Evolutionary conservation across 805 yeast species (phyloP), one percentile per base, ranked within the genome.

Genomic region (Ogataea glucozyma): DNA sequence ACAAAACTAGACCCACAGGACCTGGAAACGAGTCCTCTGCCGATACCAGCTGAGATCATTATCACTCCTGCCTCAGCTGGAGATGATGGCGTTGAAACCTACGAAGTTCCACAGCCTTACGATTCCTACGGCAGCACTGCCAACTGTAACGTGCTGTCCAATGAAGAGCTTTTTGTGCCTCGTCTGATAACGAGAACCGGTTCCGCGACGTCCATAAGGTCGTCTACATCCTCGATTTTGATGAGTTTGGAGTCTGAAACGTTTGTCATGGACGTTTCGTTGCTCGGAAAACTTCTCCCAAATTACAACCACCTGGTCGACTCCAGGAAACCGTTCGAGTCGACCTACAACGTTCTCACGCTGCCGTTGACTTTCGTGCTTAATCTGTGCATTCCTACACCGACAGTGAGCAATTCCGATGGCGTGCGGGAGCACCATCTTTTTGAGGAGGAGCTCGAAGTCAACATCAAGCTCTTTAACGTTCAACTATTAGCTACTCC

Each of bases 401-500:
- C 67, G 2, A 31, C 51, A 12, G 51, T 50, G 9, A 31, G 37
- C 10, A 20, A n/a, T n/a, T n/a, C n/a, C n/a, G n/a, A n/a, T n/a
- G n/a, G 22, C 22, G 12, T 4, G 12, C 4, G 6, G 13, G 31
- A 34, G 17, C 10, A 23, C 3, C 22, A n/a, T 13, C 16, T 22
- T 6, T 38, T 34, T 18, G 52, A 18, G 30, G 57, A 51, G 42
- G 63, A 51, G 38, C 47, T 29, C 51, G 40, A 35, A 19, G 42
- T 46, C 41, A 62, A 43, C 37, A 51, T 43, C 44, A 31, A 32
- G 4, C 31, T 68, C 1, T 64, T 69, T 47, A 41, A 40, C 24
- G 20, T 62, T 6, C 72, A 69, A 48, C 18, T 64, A 2, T 47
- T 58, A 11, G 4, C 60, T 1, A 20, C 57, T 1, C 60, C 64